phyloP scores from a whole-genome alignment of 2,329 filamentous ascomycete species.

The Fusarium xylarioides region DNA sequence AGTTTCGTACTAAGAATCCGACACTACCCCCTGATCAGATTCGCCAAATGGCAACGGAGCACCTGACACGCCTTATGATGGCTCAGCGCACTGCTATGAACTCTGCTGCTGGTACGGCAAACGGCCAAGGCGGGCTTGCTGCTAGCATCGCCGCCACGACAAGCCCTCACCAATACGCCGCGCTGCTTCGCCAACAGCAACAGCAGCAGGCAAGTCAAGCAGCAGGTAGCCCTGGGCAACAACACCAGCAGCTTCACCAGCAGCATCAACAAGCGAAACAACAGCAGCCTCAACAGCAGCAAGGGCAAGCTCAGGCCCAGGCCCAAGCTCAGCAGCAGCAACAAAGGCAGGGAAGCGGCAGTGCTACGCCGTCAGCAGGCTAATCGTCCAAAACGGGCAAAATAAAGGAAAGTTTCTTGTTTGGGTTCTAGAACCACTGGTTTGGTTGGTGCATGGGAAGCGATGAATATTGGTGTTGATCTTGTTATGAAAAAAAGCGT shows the following conservation, averaged over 20 bases:
- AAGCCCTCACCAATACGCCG: conserved; percentile 68
- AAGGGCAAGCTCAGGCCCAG: neutral
- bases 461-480: conserved; percentile 20
- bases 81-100: conserved; percentile 63
- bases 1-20: conserved; percentile 62
- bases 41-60: conserved; percentile 61
- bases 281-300: conserved; percentile 34
- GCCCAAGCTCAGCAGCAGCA: conserved; percentile 17
- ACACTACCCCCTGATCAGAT: conserved; percentile 59
- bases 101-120: conserved; percentile 59
- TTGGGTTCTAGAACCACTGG: conserved; percentile 20
- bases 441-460: conserved; percentile 16
- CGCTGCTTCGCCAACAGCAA: conserved; percentile 66
- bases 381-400: conserved; percentile 28
- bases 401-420: conserved; percentile 4
- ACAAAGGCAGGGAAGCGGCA: conserved; percentile 51
- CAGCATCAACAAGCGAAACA: conserved; percentile 38
- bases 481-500: conserved; percentile 25
- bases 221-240: conserved; percentile 42
- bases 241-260: conserved; percentile 41
- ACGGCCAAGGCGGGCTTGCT: conserved; percentile 58
- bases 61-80: conserved; percentile 58
- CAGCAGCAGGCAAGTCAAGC: conserved; percentile 54
- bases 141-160: conserved; percentile 59
- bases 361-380: conserved; percentile 50